These are phyloP conservation scores for Aspergillus vadensis DNA, from an alignment of 2,329 filamentous ascomycete genomes.

Conservation along the genomic window DNA sequence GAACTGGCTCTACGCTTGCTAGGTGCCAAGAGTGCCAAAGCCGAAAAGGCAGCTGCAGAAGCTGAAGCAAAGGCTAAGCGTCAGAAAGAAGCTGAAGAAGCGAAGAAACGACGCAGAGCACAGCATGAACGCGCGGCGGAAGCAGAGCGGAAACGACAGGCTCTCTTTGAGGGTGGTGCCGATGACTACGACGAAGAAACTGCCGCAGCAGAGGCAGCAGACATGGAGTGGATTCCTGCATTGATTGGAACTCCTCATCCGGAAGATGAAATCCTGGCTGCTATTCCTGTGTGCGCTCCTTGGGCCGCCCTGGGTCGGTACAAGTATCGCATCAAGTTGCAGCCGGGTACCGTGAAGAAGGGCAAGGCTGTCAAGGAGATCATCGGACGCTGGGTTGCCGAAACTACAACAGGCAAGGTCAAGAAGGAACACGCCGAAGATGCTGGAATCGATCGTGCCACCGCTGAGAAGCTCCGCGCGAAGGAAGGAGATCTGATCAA, in stretches of 20 bases:
- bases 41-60: constrained; percentile 65
- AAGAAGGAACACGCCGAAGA: constrained; percentile 61
- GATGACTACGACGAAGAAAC: constrained; percentile 62
- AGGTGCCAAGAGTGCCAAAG: constrained; percentile 61
- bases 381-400: constrained; percentile 75
- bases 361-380: constrained; percentile 93
- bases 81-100: constrained; percentile 71
- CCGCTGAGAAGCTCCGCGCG: constrained; percentile 78
- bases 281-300: constrained; percentile 64
- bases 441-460: constrained; percentile 48
- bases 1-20: constrained; percentile 80
- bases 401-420: constrained; percentile 52
- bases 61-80: constrained; percentile 64
- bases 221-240: constrained; percentile 62
- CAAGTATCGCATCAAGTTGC: constrained; percentile 95
- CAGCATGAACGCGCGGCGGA: constrained; percentile 79
- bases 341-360: constrained; percentile 87
- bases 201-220: constrained; percentile 48
- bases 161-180: constrained; percentile 69
- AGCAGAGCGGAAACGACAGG: constrained; percentile 63
- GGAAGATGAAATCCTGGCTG: constrained; percentile 72
- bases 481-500: constrained; percentile 83
- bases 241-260: constrained; percentile 75
- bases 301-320: constrained; percentile 66
- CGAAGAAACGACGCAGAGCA: constrained; percentile 72